Evolutionary conservation across 2,329 filamentous ascomycete genomes (phyloP).

Genomic region (Purpureocillium lavendulum): DNA sequence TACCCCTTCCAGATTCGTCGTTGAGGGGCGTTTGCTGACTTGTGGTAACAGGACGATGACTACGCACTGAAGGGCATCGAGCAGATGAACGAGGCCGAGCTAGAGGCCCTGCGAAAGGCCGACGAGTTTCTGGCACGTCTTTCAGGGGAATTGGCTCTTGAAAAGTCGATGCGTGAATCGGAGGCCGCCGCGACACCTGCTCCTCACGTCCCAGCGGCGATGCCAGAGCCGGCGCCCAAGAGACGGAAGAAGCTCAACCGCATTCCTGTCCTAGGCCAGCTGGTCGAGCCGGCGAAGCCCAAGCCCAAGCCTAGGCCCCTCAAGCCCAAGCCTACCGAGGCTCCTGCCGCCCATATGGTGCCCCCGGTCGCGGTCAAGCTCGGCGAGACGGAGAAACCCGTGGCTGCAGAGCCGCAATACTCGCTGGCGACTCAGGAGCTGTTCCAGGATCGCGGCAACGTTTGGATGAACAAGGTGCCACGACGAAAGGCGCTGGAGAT

Average conservation of each 20-base stretch:
- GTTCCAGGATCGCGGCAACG: slow-evolving; percentile 10
- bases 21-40: background rate
- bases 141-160: background rate
- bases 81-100: background rate
- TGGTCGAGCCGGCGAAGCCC: slow-evolving; percentile 1
- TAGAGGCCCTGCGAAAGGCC: slow-evolving; percentile 1
- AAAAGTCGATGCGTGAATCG: background rate
- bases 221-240: background rate
- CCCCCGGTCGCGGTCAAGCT: background rate
- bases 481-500: slow-evolving; percentile 17
- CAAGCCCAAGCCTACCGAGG: background rate
- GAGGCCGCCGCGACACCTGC: too few species aligned
- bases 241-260: background rate
- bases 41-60: background rate
- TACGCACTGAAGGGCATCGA: background rate
- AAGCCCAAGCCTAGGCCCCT: background rate
- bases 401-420: background rate
- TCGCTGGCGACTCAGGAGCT: slow-evolving; percentile 2
- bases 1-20: background rate
- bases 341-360: background rate
- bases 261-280: background rate
- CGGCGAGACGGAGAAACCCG: background rate
- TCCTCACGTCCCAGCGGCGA: too few species aligned
- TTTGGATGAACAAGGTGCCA: slow-evolving; percentile 10
- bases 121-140: slow-evolving; percentile 3